Percentiles rank a stretch among this genome's conserved stretches.
Conservation (phyloP, 2,329 filamentous ascomycete species). For the Trichoderma sp. region DNA sequence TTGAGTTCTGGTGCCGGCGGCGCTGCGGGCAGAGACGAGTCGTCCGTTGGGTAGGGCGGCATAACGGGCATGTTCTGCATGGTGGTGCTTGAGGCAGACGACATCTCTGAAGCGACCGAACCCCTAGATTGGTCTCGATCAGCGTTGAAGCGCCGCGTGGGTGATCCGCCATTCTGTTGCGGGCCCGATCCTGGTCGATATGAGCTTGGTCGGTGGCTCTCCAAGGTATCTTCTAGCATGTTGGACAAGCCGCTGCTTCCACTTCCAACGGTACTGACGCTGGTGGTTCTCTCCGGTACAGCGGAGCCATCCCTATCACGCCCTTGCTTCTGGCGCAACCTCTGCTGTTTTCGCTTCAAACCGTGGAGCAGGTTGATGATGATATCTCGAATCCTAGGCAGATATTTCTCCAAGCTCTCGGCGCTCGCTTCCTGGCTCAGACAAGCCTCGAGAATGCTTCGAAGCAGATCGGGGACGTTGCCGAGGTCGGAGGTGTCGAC, state of each 20-base stretch:
- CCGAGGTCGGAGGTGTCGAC: conserved; percentile 93
- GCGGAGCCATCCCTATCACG: conserved; percentile 46
- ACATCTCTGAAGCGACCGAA: conserved; percentile 56
- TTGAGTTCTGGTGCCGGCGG: conserved; percentile 45
- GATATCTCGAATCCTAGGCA: conserved; percentile 93
- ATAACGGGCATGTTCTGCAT: conserved; percentile 75
- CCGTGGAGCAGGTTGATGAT: conserved; percentile 97
- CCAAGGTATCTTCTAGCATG: conserved; percentile 58
- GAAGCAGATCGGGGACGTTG: conserved; percentile 87
- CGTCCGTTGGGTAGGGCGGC: conserved; percentile 65
- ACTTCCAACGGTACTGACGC: conserved; percentile 57
- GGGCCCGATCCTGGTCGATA: conserved; percentile 32
- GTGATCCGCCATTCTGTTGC: conserved; percentile 34
- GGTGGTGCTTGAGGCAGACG: conserved; percentile 68
- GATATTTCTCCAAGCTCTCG: conserved; percentile 87
- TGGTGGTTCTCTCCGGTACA: conserved; percentile 51
- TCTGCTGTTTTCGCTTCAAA: conserved; percentile 94
- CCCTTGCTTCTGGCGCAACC: conserved; percentile 64
- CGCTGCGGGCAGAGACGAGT: conserved; percentile 46
- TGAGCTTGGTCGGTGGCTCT: conserved; percentile 46
- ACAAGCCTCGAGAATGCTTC: conserved; percentile 90
- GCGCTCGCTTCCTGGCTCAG: conserved; percentile 94
- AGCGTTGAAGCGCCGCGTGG: conserved; percentile 45
- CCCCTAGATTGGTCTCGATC: conserved; percentile 50
- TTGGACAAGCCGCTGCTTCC: conserved; percentile 53